A percentile compares a stretch with the other conserved stretches of the same genome.
phyloP scores from a whole-genome alignment of 192 early-diverging fungal species.

The Backusella tuberculispora region DNA sequence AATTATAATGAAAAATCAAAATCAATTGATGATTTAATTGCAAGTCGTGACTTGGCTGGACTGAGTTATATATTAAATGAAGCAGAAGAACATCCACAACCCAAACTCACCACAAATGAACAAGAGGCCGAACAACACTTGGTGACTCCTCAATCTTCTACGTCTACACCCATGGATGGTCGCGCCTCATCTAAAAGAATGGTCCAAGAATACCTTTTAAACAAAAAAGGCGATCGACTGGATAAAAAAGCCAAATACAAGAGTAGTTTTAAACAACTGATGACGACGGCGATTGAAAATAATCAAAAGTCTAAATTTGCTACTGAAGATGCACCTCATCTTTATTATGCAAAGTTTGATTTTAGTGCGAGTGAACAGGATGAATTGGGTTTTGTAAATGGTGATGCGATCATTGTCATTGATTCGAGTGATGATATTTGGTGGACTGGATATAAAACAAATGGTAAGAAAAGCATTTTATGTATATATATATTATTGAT shows the following conservation, averaged over 20 bases:
- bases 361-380: conserved; percentile 74
- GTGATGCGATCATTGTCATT: conserved; percentile 74
- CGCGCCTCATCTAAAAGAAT: conserved; percentile 23
- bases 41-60: conserved; percentile 8
- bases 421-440: conserved; percentile 80
- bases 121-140: background rate
- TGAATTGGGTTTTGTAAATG: conserved; percentile 69
- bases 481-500: background rate
- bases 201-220: conserved; percentile 21
- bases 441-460: conserved; percentile 77
- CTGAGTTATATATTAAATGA: background rate
- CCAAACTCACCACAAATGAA: background rate
- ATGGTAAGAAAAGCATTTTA: conserved; percentile 31
- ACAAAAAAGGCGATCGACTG: background rate
- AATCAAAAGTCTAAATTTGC: conserved; percentile 8
- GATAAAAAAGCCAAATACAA: conserved; percentile 6
- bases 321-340: conserved; percentile 34
- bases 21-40: conserved; percentile 15
- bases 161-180: conserved; percentile 15
- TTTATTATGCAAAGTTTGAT: conserved; percentile 73
- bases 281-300: conserved; percentile 30
- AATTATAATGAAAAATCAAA: conserved; percentile 2
- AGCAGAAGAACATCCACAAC: background rate
- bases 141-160: background rate
- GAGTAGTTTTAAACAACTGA: conserved; percentile 19